Evolutionary conservation across 495 filamentous ascomycete genomes (phyloP), one percentile per base, ranked within the genome.

Genomic region (Aspergillus egyptiacus): DNA sequence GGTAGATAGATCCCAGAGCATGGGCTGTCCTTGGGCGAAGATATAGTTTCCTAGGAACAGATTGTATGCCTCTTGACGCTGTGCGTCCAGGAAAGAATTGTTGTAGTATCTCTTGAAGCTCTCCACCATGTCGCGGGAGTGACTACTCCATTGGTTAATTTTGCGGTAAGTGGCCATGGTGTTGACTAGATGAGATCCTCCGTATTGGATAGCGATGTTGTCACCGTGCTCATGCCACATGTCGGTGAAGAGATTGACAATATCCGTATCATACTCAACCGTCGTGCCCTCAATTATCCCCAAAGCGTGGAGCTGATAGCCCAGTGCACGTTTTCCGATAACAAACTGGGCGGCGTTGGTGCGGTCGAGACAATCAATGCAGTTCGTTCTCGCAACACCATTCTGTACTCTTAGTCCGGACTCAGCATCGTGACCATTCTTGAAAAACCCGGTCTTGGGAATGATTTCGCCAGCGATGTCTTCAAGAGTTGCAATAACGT

Each of bases 71-170:
- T 98, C 93, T 68, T 98, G 93, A 33, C 93, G 81, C 61, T 97
- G 93, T 15, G 86, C 86, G 64, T 98, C 93, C 7, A 97, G 75
- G 67, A 98, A 98, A 0, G 91, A 96, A 64, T 98, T 98, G 65
- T 97, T 95, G 69, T 98, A 98, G 69, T 97, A 98, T 24, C 93
- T 82, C 63, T 97, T 98, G 74, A 98, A 96, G 64, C 88, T 95
- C 66, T 98, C 93, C 8, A 98, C 88, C 93, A 98, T 98, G 64
- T 98, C 93, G 34, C 93, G 78, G 6, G 93, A 96, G 58, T 94
- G 88, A 54, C 89, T 95, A 31, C 88, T 95, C 93, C 93, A 98
- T 62, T 96, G 91, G 51, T 97, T 97, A 62, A 96, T 94, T 65
- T 96, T 96, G 41, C 93, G 83, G 64, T 98, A 98, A 2, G 94